Evolutionary conservation across 306 rosid species (phyloP).

Genomic region (Sicyos edulis): DNA sequence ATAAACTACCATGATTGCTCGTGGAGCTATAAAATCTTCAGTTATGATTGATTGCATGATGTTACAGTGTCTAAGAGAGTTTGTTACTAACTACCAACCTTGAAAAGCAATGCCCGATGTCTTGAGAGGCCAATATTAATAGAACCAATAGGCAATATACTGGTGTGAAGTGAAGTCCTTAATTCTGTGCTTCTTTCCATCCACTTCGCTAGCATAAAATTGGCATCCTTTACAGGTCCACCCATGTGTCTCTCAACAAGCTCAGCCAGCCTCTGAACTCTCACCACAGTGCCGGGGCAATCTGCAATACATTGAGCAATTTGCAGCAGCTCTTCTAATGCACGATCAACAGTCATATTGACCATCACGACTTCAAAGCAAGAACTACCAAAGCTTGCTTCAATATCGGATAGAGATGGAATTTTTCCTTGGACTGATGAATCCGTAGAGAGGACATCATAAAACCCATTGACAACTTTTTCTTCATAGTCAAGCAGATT

Average conservation of each 20-base stretch:
- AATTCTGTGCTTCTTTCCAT: conserved; percentile 76
- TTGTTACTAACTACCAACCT: conserved; percentile 40
- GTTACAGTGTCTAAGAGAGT: conserved; percentile 18
- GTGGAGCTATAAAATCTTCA: conserved; percentile 5
- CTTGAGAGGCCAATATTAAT: conserved; percentile 87
- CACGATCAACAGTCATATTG: conserved; percentile 62
- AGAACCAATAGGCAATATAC: conserved; percentile 86
- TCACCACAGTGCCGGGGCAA: conserved; percentile 62
- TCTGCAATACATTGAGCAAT: conserved; percentile 87
- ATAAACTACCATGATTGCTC: not conserved
- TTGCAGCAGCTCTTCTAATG: conserved; percentile 80
- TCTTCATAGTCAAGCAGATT: conserved; percentile 86
- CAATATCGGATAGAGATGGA: conserved; percentile 74
- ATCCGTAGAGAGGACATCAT: conserved; percentile 64
- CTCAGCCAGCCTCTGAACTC: conserved; percentile 81
- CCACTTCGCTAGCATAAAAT: conserved; percentile 71
- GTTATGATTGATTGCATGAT: not conserved
- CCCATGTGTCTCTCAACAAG: conserved; percentile 87
- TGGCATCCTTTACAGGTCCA: conserved; percentile 94
- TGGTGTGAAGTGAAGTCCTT: conserved; percentile 70
- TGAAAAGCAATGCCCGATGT: conserved; percentile 96
- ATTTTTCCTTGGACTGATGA: conserved; percentile 81
- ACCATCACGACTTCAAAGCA: conserved; percentile 80
- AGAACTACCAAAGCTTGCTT: conserved; percentile 57
- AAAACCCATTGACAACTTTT: conserved; percentile 87